Evolutionary conservation across 768 basidiomycete species (phyloP), one percentile per base, ranked within the genome.

Genomic region (button mushroom (Agaricus bisporus)): DNA sequence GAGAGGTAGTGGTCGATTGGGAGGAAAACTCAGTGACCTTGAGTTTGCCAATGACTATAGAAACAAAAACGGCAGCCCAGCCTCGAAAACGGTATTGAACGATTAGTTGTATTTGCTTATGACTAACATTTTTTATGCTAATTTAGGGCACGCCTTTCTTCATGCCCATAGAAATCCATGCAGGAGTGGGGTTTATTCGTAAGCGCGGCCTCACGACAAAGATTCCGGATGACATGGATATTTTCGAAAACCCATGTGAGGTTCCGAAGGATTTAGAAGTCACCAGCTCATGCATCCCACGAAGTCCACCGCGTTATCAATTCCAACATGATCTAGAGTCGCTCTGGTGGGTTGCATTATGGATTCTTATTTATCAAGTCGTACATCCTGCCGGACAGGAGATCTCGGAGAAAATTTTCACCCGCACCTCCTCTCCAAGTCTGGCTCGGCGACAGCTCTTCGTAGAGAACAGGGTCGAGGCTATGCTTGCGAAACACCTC

Each of bases 71-170:
- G 32, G 18, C 11, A 17, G 36, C 26, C n/a, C 32, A 25, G 56
- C 43, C 22, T n/a, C 39, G 11, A 57, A 49, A 22, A 44, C 46
- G 17, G 56, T 56, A 35, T 2, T 22, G 22, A 1, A 22, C 22
- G 4, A 22, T 22, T 4, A 22, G 22, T 22, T 22, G 22, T 22
- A 22, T 22, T 22, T 4, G 1, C 22, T 36, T 36, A 17, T 18
- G 17, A 14, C 25, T 49, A 5, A 26, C 50, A 17, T 25, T 9
- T 6, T 14, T 5, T 2, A 4, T 1, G 20, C n/a, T 36, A 10
- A 18, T 20, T 10, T n/a, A 57, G 56, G 56, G 56, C 5, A 57
- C 56, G 10, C 56, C 51, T 11, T 57, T 32, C 29, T 57, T 57
- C 35, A 57, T 57, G 51, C 51, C 56, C 4, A 32, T 22, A 22